Conservation (phyloP, 495 filamentous ascomycete genomes). For the Friedmanniomyces endolithicus region DNA sequence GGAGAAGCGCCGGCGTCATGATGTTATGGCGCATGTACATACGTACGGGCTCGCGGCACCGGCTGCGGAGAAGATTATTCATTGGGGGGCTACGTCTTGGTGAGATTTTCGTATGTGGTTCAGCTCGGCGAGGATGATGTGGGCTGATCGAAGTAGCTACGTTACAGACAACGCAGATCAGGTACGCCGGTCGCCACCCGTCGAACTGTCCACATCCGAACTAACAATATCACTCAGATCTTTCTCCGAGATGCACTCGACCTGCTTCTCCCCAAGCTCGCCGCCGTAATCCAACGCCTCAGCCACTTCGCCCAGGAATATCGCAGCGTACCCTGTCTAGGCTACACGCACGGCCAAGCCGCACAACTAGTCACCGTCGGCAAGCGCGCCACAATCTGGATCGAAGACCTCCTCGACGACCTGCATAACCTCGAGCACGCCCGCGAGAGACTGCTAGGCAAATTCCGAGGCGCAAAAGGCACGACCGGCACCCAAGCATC, state of each 20-base stretch:
- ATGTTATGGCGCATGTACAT: constrained; percentile 54
- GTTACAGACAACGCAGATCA: constrained; percentile 78
- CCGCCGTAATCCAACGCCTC: constrained; percentile 72
- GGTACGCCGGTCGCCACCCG: constrained; percentile 4
- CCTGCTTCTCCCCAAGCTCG: constrained; percentile 72
- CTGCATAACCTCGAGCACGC: constrained; percentile 68
- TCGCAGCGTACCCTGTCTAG: constrained; percentile 55
- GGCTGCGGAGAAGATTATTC: constrained; percentile 76
- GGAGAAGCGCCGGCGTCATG: constrained; percentile 59
- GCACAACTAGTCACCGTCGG: constrained; percentile 74
- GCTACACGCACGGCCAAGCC: constrained; percentile 76
- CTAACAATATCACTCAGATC: constrained; percentile 35
- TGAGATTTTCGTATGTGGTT: constrained; percentile 10
- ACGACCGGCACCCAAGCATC: constrained; percentile 70
- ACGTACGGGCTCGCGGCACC: constrained; percentile 62
- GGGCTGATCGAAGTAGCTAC: constrained; percentile 11
- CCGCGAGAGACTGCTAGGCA: constrained; percentile 46
- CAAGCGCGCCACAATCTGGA: constrained; percentile 68
- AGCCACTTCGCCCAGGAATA: constrained; percentile 62
- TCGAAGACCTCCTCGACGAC: constrained; percentile 80
- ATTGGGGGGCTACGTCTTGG: constrained; percentile 53
- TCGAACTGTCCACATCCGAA: background rate
- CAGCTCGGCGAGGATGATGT: too few species aligned
- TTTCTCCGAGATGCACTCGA: constrained; percentile 63
- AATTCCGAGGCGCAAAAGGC: constrained; percentile 75